Evolutionary conservation across 768 basidiomycete genomes (phyloP), one percentile per base, ranked within the genome.

Genomic region (Mycena rebaudengoi): DNA sequence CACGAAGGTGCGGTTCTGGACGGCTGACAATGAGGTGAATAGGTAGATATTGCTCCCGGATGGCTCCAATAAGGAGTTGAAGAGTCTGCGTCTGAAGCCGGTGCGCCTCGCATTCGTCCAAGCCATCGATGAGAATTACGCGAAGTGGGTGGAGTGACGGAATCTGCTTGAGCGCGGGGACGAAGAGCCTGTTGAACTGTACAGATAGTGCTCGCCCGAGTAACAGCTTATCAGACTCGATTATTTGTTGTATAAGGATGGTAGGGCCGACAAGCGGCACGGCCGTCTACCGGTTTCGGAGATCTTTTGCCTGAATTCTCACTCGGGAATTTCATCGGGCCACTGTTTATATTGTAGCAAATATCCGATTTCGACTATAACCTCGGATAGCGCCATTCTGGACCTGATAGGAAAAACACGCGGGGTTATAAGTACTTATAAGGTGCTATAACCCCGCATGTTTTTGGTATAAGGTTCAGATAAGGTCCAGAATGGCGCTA

Each of bases 121-220:
- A 13, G 3, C 54, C 54, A 16, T 56, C 54, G 1, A 57, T 2
- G 18, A 57, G 23, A 10, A 57, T 10, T 1, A 46, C 14, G 3
- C n/a, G 25, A 6, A 12, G 32, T 4, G 28, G 3, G 20, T 23
- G n/a, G 2, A 18, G 52, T 1, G 28, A 5, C 1, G 35, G 23
- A 3, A 16, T 16, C 18, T 41, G 4, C 10, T n/a, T 25, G 18
- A 69, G 28, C n/a, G 68, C 62, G 13, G 65, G 35, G 1, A 68
- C 26, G 25, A 72, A 45, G 20, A 74, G 55, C 3, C 50, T 26
- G 20, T 59, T 30, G 33, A 70, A 44, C 25, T 73, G 72, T 13
- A 40, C 37, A 5, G 30, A 8, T 1, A 62, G 37, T 5, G 64
- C 46, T 13, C 60, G 60, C 1, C 41, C 29, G 14, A 67, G 30